Evolutionary conservation across 1,139 yeast species (phyloP).

Genomic region (Torulaspora globosa): DNA sequence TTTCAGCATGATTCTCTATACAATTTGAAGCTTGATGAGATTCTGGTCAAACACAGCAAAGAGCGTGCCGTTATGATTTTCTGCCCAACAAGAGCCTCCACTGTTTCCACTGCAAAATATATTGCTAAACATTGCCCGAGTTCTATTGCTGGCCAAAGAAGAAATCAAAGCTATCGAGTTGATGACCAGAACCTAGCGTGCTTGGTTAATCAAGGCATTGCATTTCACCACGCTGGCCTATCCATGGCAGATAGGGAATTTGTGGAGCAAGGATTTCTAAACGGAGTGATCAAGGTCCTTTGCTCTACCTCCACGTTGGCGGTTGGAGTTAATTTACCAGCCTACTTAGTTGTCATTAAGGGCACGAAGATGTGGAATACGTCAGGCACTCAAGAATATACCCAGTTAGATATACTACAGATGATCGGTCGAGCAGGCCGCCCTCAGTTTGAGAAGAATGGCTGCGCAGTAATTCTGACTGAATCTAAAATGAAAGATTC

Average conservation of each 20-base stretch:
- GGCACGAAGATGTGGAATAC: conserved; percentile 58
- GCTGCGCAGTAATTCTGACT: conserved; percentile 54
- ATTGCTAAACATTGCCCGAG: conserved; percentile 28
- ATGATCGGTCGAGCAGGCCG: conserved; percentile 58
- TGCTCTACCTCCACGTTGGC: conserved; percentile 64
- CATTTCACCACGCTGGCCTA: conserved; percentile 59
- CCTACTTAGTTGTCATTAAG: conserved; percentile 86
- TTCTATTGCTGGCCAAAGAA: background rate
- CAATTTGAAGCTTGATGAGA: conserved; percentile 40
- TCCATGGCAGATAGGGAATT: conserved; percentile 42
- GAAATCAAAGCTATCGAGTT: conserved; percentile 11
- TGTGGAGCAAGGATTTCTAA: conserved; percentile 45
- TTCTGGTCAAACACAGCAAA: conserved; percentile 40
- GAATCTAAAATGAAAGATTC: conserved; percentile 37
- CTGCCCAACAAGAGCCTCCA: conserved; percentile 51
- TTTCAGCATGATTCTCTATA: conserved; percentile 45
- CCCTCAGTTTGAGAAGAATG: conserved; percentile 53
- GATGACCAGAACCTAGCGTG: conserved; percentile 18
- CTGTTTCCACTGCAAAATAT: conserved; percentile 46
- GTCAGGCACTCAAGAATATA: conserved; percentile 40
- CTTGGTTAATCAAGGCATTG: conserved; percentile 41
- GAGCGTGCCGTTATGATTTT: conserved; percentile 47
- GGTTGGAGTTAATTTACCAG: conserved; percentile 96
- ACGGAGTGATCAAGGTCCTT: conserved; percentile 43
- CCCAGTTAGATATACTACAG: conserved; percentile 47